Evolutionary conservation across 768 basidiomycete species (phyloP), one percentile per base, ranked within the genome.

Genomic region (Kwoniella sp.): DNA sequence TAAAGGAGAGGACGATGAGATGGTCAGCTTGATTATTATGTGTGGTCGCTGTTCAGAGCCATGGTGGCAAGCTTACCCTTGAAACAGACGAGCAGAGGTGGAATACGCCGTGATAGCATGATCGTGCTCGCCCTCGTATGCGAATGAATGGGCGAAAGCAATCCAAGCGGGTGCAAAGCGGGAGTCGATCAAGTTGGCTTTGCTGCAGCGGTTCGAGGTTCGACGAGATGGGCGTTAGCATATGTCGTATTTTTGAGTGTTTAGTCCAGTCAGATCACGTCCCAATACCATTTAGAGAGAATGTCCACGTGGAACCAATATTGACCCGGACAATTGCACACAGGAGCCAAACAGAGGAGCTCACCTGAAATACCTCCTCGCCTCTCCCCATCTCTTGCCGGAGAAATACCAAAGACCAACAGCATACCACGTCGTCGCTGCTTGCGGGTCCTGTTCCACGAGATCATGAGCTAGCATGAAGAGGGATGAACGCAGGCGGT

Each of bases 51-150:
- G n/a, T n/a, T n/a, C n/a, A n/a, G n/a, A n/a, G n/a, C n/a, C n/a
- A n/a, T n/a, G n/a, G n/a, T n/a, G n/a, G n/a, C n/a, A 6, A 29
- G 65, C 80, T 53, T 56, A 93, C 91, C 95, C 96, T 63, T 89
- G 90, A 77, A 97, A 97, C 83, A 98, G 88, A 36, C 95, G 83
- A 4, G 92, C 91, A 62, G 92, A 93, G 0, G 96, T 98, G 24
- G 95, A 97, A 80, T 99, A 99, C 1, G 96, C 95, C 0, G 92
- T 97, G 49, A 98, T 91, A 2, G 96, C 95, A 73, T 97, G 94
- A 71, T 98, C 95, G 82, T 98, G 96, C 78, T 99, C 96, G 17
- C 94, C 94, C 79, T 99, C 96, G 69, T 91, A 83, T 1, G 95
- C 92, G 82, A 96, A 99, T 0, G 93, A 93, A 79, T 99, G 96